Evolutionary conservation across 2,329 filamentous ascomycete genomes (phyloP).

Genomic region (Plectosphaerella plurivora): DNA sequence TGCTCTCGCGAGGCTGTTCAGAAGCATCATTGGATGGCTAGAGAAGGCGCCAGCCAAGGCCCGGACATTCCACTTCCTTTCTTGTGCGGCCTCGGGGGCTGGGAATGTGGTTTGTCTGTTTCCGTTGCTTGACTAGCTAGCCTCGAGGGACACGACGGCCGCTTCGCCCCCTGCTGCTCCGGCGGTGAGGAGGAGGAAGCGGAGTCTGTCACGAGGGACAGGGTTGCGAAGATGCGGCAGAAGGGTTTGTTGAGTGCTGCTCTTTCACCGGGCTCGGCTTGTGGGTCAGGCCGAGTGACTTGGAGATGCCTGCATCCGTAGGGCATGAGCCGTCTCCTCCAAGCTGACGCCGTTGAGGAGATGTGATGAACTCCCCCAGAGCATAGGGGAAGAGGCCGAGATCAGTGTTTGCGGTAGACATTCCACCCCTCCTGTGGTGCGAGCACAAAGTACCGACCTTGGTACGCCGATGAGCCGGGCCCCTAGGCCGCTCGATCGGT

Average conservation of each 20-base stretch:
- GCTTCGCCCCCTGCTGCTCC: neutral
- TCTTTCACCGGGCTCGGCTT: too few species aligned
- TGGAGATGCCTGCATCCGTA: too few species aligned
- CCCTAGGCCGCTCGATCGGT: neutral
- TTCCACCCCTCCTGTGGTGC: neutral
- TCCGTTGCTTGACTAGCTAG: neutral
- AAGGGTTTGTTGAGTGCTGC: too few species aligned
- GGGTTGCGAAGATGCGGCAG: neutral
- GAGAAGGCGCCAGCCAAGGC: neutral
- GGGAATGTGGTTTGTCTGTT: neutral
- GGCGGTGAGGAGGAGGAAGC: neutral
- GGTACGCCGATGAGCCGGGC: neutral
- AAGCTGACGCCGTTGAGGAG: too few species aligned
- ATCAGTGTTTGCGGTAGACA: neutral
- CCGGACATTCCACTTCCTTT: neutral
- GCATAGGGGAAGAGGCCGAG: neutral
- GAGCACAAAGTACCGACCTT: too few species aligned
- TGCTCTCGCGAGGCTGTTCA: neutral
- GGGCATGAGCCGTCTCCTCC: too few species aligned
- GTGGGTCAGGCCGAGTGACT: too few species aligned
- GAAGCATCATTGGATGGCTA: neutral
- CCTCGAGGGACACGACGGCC: neutral
- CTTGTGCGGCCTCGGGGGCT: neutral
- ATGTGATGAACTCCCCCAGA: neutral
- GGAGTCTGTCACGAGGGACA: too few species aligned